These are phyloP conservation scores for Stropharia rugosoannulata DNA, from an alignment of 768 basidiomycete genomes.

Conservation along the genomic window DNA sequence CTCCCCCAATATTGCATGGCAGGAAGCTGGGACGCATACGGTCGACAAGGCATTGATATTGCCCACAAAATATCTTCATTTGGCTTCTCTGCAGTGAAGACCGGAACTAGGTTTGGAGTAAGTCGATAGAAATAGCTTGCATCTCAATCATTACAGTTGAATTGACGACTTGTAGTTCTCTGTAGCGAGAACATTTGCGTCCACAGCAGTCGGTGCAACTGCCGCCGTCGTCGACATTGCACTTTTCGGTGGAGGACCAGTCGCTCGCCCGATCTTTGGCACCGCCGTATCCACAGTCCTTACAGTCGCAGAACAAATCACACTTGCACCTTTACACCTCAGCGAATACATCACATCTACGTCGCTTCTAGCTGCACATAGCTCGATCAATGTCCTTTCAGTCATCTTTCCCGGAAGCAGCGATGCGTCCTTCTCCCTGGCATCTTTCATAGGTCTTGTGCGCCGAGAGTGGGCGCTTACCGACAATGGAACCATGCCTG, in stretches of 20 bases:
- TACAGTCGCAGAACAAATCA: constrained; percentile 66
- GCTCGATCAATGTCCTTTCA: constrained; percentile 72
- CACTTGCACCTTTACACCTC: constrained; percentile 72
- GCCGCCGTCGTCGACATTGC: constrained; percentile 62
- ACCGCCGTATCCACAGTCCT: constrained; percentile 61
- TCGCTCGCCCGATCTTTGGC: constrained; percentile 57
- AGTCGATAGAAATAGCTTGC: constrained; percentile 21
- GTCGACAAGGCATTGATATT: constrained; percentile 62
- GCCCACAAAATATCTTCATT: constrained; percentile 63
- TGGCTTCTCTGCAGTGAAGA: constrained; percentile 67
- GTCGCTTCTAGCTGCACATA: constrained; percentile 70
- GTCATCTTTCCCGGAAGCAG: constrained; percentile 72
- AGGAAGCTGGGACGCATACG: constrained; percentile 48
- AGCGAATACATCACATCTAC: constrained; percentile 78
- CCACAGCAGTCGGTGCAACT: constrained; percentile 56
- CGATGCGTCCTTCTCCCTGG: constrained; percentile 80
- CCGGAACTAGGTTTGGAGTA: constrained; percentile 69
- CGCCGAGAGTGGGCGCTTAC: constrained; percentile 61
- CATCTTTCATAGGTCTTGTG: constrained; percentile 79
- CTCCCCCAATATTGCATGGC: constrained; percentile 26
- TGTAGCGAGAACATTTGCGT: constrained; percentile 60
- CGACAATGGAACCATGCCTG: constrained; percentile 51
- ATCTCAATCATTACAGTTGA: not conserved
- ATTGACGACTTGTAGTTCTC: constrained; percentile 50
- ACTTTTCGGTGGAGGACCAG: constrained; percentile 60